Conservation (phyloP, 2,329 filamentous ascomycete genomes). For the Periconia macrospinosa region DNA sequence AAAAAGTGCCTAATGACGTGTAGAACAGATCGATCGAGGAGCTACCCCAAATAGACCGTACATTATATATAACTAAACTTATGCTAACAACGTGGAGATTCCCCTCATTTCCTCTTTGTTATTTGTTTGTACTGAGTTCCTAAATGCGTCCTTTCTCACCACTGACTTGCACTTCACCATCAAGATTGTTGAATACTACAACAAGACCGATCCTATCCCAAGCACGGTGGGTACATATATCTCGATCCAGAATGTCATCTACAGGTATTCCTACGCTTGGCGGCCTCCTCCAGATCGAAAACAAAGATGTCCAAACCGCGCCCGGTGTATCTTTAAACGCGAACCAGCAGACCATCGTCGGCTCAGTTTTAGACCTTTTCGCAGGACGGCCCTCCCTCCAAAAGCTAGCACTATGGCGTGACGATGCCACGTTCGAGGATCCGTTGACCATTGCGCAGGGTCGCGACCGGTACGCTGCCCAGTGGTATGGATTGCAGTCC, state of each 20-base stretch:
- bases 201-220: slow-evolving; percentile 21
- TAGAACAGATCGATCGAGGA: background rate
- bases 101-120: background rate
- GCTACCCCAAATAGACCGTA: background rate
- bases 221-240: too few relatives aligned
- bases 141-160: slow-evolving; percentile 15
- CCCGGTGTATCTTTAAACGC: slow-evolving; percentile 54
- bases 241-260: slow-evolving; percentile 34
- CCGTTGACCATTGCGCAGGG: slow-evolving; percentile 61
- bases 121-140: background rate
- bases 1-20: background rate
- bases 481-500: slow-evolving; percentile 62
- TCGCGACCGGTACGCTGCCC: slow-evolving; percentile 55
- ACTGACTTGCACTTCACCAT: slow-evolving; percentile 4
- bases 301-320: slow-evolving; percentile 56
- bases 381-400: slow-evolving; percentile 61
- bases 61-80: too few relatives aligned
- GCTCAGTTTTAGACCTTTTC: slow-evolving; percentile 64
- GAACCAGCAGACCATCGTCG: slow-evolving; percentile 58
- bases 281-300: slow-evolving; percentile 54
- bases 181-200: slow-evolving; percentile 9
- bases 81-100: too few relatives aligned
- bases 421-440: slow-evolving; percentile 61
- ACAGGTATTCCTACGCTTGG: slow-evolving; percentile 12
- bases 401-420: slow-evolving; percentile 63